These are phyloP conservation scores for Paramecium octaurelia DNA, from an alignment of 73 alveolate species.

Conservation along the genomic window DNA sequence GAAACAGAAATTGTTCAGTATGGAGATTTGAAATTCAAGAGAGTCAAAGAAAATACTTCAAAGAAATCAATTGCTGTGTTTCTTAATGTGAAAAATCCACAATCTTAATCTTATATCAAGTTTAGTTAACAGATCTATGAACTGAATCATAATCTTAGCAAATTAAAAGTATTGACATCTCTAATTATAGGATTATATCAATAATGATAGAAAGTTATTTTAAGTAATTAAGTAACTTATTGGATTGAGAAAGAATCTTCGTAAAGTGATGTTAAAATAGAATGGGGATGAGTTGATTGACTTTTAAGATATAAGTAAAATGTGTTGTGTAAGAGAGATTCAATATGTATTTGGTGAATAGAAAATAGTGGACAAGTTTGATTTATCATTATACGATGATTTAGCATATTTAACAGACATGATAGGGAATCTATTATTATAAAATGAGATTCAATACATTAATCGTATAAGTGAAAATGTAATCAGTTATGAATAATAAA, in stretches of 20 bases:
- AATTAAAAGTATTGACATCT: not conserved
- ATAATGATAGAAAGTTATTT: not conserved
- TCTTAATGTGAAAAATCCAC: not conserved
- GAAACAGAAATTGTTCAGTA: not conserved
- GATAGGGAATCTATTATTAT: not conserved
- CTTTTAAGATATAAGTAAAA: not conserved
- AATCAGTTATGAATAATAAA: not conserved
- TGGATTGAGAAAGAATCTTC: not conserved
- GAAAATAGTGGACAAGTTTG: not conserved
- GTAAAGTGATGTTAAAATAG: not conserved
- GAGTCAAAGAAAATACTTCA: not conserved
- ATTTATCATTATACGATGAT: not conserved
- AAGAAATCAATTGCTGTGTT: not conserved
- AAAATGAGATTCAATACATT: not conserved
- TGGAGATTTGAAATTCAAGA: not conserved
- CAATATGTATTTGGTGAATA: not conserved
- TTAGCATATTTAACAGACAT: not conserved
- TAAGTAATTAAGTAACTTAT: not conserved
- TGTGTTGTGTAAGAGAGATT: not conserved
- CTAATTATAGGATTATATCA: not conserved
- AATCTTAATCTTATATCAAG: not conserved
- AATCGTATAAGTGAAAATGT: not conserved
- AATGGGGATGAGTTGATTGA: conserved; percentile 1
- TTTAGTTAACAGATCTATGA: not conserved
- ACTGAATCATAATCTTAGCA: not conserved